Percentiles rank a stretch among this genome's conserved stretches.
Evolutionary conservation across 176 grass and related monocot species (phyloP).

Genomic region (Hyparrhenia diplandra): DNA sequence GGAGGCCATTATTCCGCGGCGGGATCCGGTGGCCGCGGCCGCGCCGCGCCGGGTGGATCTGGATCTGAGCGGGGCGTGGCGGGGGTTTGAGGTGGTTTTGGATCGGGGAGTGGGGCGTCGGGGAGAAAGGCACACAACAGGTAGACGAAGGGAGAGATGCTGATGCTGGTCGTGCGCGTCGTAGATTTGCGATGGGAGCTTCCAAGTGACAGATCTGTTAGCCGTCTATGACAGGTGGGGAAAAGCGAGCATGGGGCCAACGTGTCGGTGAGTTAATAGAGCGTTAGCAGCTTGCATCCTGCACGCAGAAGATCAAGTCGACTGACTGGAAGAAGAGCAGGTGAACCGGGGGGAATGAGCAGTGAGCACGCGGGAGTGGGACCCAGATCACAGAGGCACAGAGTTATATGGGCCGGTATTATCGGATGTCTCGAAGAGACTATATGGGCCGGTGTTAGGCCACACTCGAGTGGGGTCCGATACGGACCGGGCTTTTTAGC

Average conservation of each 20-base stretch:
- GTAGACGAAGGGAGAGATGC: background rate
- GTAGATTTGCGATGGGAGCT: conserved; percentile 28
- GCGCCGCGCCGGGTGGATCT: conserved; percentile 56
- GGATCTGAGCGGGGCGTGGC: conserved; percentile 43
- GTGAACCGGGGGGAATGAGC: background rate
- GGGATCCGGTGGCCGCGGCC: conserved; percentile 39
- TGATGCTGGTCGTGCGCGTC: conserved; percentile 26
- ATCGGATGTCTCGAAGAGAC: no score
- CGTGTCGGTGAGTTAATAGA: background rate
- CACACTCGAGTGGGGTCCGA: no score
- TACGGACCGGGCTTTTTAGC: background rate
- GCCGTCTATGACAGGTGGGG: conserved; percentile 19
- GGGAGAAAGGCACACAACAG: background rate
- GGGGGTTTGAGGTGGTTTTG: conserved; percentile 49
- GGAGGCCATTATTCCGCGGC: conserved; percentile 40
- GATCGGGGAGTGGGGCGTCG: conserved; percentile 33
- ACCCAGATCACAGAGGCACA: background rate
- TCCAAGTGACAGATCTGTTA: background rate
- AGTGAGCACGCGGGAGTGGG: background rate
- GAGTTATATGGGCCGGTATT: background rate
- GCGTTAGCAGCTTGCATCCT: background rate
- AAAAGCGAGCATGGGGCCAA: background rate
- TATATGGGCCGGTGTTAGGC: no score
- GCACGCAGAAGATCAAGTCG: conserved; percentile 3
- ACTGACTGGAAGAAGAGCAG: background rate